These are phyloP conservation scores for Cyclotella choctawhatcheeana DNA, from an alignment of 108 stramenopile genomes.

Conservation along the genomic window DNA sequence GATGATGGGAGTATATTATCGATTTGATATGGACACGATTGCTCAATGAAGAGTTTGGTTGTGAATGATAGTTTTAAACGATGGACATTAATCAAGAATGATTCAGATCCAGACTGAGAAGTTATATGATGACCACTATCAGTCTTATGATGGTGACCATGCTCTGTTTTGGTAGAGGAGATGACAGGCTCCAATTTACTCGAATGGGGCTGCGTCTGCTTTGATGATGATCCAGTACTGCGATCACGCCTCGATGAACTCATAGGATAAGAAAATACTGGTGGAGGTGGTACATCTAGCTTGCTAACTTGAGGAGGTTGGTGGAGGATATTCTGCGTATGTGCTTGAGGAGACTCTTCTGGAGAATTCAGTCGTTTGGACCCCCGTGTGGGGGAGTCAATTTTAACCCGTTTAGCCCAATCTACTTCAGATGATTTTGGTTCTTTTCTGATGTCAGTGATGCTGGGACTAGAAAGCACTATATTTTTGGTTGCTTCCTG, in stretches of 20 bases:
- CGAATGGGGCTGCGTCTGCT: background rate
- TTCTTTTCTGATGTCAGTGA: background rate
- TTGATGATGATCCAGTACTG: background rate
- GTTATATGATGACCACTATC: conserved; percentile 30
- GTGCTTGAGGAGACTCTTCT: background rate
- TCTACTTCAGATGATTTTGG: background rate
- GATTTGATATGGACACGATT: conserved; percentile 18
- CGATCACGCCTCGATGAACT: background rate
- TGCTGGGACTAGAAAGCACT: conserved; percentile 31
- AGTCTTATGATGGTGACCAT: background rate
- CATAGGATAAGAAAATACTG: conserved; percentile 2
- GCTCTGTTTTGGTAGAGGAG: background rate
- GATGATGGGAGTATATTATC: conserved; percentile 54
- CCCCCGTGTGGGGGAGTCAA: background rate
- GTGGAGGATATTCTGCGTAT: background rate
- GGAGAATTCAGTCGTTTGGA: background rate
- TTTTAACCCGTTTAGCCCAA: background rate
- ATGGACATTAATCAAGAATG: conserved; percentile 33
- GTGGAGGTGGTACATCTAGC: conserved; percentile 12
- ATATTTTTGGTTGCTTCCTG: conserved; percentile 51
- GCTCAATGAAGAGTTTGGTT: conserved; percentile 40
- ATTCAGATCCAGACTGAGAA: conserved; percentile 36
- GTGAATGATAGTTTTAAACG: conserved; percentile 42
- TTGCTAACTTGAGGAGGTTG: background rate
- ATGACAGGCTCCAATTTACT: background rate